Evolutionary conservation across 116 monocot species (phyloP).

Genomic region (Zostera marina): DNA sequence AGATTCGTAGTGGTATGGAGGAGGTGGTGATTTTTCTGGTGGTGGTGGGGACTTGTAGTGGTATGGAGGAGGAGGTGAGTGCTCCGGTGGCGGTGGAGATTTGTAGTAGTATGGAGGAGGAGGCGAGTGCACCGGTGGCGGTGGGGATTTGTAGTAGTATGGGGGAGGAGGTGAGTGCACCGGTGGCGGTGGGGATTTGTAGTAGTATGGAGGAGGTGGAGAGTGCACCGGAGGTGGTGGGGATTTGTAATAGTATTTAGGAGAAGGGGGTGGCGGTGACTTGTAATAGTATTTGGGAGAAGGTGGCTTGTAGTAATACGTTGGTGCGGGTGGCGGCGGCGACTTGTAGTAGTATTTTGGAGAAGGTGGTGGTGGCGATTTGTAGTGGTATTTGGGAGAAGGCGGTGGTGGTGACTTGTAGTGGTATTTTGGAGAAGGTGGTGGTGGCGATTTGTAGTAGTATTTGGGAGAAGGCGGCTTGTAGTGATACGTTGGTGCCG

Average conservation of each 20-base stretch:
- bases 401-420: background rate
- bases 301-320: constrained; percentile 10
- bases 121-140: constrained; percentile 8
- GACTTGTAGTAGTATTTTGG: background rate
- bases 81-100: background rate
- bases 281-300: background rate
- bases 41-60: constrained; percentile 6
- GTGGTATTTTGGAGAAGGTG: background rate
- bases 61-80: background rate
- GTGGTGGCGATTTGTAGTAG: constrained; percentile 1
- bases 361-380: background rate
- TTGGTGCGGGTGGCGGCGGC: constrained; percentile 1
- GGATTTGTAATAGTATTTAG: background rate
- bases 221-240: background rate
- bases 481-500: constrained; percentile 7
- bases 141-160: constrained; percentile 14
- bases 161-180: background rate
- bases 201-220: constrained; percentile 12
- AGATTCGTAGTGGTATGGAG: background rate
- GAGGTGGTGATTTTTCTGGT: background rate
- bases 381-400: background rate
- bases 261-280: background rate
- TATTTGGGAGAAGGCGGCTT: constrained; percentile 3
- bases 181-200: constrained; percentile 5
- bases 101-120: constrained; percentile 14